Conservation (phyloP, 176 grass and related monocot species). For the Guadua angustifolia region DNA sequence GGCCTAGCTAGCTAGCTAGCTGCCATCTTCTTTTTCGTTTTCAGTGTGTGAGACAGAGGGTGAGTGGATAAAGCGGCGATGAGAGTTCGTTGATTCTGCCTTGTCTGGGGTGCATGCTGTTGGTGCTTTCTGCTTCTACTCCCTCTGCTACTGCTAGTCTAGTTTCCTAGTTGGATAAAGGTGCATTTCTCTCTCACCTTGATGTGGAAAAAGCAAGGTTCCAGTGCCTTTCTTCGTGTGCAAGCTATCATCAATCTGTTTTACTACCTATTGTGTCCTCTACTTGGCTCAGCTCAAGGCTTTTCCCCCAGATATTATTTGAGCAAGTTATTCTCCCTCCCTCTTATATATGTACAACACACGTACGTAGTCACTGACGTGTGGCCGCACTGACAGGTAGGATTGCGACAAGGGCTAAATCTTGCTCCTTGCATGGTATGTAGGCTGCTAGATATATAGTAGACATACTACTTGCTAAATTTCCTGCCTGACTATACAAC, state of each 20-base stretch:
- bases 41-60: background rate
- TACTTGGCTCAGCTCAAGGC: background rate
- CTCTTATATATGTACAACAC: background rate
- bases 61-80: slow-evolving; percentile 4
- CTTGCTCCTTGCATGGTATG: background rate
- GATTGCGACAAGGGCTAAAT: background rate
- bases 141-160: background rate
- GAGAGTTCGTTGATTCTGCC: slow-evolving; percentile 2
- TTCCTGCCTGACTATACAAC: background rate
- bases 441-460: background rate
- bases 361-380: background rate
- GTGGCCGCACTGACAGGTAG: background rate
- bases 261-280: background rate
- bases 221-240: slow-evolving; percentile 53
- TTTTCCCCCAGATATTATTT: background rate
- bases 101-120: slow-evolving; percentile 6
- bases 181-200: slow-evolving; percentile 48
- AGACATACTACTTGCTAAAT: background rate
- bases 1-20: background rate
- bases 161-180: slow-evolving; percentile 42
- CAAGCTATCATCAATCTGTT: slow-evolving; percentile 39
- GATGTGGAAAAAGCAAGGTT: slow-evolving; percentile 42
- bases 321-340: background rate
- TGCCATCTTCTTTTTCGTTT: background rate
- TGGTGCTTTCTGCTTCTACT: slow-evolving; percentile 26